phyloP scores from a whole-genome alignment of 352 stramenopile genomes.

The Phytophthora brassicae region DNA sequence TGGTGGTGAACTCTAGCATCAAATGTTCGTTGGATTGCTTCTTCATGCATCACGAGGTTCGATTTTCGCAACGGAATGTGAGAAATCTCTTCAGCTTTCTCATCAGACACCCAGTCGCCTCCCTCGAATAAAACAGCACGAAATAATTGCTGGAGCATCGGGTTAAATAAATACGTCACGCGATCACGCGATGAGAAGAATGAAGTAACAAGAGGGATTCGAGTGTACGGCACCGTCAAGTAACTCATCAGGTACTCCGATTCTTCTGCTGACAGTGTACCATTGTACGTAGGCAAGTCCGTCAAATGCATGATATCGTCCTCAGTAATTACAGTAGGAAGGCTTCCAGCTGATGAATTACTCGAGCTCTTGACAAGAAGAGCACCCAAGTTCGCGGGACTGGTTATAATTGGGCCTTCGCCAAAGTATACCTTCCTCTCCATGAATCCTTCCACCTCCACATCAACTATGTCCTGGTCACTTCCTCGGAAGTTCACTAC shows the following conservation, averaged over 20 bases:
- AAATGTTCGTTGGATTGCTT: constrained; percentile 72
- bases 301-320: constrained; percentile 98
- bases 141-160: constrained; percentile 80
- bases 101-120: constrained; percentile 78
- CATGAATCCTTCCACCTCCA: constrained; percentile 89
- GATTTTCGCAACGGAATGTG: constrained; percentile 83
- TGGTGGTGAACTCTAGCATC: constrained; percentile 77
- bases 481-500: constrained; percentile 86
- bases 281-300: constrained; percentile 96
- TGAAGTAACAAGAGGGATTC: constrained; percentile 96
- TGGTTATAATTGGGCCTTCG: constrained; percentile 82
- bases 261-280: constrained; percentile 95
- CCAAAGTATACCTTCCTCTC: constrained; percentile 88
- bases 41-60: constrained; percentile 77
- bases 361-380: constrained; percentile 61
- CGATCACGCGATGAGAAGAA: constrained; percentile 95
- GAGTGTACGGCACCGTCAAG: constrained; percentile 97
- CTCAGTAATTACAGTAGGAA: constrained; percentile 81
- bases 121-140: constrained; percentile 90
- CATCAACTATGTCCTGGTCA: constrained; percentile 88
- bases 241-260: constrained; percentile 98
- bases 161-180: constrained; percentile 89
- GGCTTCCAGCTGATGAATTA: constrained; percentile 31
- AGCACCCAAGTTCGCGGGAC: constrained; percentile 63
- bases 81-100: constrained; percentile 62